A percentile compares a stretch with the other conserved stretches of the same genome.
These are phyloP conservation scores for Suhomyces guaymorum DNA, from an alignment of 1,139 yeast genomes.

Conservation along the genomic window DNA sequence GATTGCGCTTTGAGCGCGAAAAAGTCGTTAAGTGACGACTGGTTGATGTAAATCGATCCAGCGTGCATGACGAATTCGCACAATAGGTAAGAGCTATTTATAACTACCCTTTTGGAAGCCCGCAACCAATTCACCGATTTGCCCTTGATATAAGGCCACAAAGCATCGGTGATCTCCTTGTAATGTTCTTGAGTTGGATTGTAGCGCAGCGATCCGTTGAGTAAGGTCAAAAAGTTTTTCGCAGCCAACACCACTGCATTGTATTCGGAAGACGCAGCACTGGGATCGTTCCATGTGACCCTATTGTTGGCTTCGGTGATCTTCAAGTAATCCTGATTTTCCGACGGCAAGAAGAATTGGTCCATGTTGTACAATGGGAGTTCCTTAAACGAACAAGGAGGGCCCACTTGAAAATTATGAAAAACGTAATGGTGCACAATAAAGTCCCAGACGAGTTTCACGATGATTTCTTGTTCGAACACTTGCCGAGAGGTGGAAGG, in stretches of 20 bases:
- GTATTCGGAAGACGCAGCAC: conserved; percentile 6
- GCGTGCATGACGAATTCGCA: conserved; percentile 3
- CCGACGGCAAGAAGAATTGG: conserved; percentile 10
- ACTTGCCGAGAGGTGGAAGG: conserved; percentile 28
- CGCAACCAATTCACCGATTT: conserved; percentile 2
- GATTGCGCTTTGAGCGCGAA: conserved; percentile 1
- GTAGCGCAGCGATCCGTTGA: too few relatives aligned
- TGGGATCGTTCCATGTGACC: conserved; percentile 6
- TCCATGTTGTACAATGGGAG: too few relatives aligned
- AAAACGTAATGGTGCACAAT: conserved; percentile 34
- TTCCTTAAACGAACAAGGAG: too few relatives aligned
- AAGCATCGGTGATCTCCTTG: too few relatives aligned
- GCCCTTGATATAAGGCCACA: not conserved
- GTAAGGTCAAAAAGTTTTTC: conserved; percentile 5
- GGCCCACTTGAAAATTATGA: conserved; percentile 39
- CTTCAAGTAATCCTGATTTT: conserved; percentile 9
- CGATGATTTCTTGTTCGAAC: conserved; percentile 35
- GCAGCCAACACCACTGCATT: conserved; percentile 8
- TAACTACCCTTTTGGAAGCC: conserved; percentile 2
- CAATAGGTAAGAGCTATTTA: conserved; percentile 6
- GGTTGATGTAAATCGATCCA: conserved; percentile 6
- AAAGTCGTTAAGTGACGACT: conserved; percentile 2
- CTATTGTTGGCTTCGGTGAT: conserved; percentile 5
- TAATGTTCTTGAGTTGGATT: too few relatives aligned
- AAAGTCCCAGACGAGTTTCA: conserved; percentile 46